phyloP scores from a whole-genome alignment of 2,329 filamentous ascomycete genomes.

The Proliferodiscus dingleyae region DNA sequence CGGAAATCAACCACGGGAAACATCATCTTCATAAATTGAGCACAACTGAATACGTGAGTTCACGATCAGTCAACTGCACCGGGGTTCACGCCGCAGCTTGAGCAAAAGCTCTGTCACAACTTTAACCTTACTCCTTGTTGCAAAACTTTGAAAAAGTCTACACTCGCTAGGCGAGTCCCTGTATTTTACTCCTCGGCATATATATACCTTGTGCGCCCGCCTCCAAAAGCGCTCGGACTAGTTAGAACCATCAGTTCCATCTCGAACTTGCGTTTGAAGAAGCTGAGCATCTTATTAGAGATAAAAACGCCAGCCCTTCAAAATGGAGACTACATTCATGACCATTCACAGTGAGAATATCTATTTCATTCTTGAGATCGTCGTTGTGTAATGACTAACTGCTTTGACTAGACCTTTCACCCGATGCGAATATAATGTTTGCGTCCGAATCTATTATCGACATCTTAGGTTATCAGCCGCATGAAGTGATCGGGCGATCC shows the following conservation, averaged over 20 bases:
- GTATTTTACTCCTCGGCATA: no score
- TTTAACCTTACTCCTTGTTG: slow-evolving; percentile 1
- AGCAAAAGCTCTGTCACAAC: background rate
- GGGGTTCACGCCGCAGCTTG: no score
- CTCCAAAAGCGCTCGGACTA: no score
- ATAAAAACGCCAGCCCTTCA: slow-evolving; percentile 33
- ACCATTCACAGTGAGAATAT: slow-evolving; percentile 75
- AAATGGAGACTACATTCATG: slow-evolving; percentile 84
- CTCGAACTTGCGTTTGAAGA: slow-evolving; percentile 14
- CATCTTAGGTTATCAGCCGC: slow-evolving; percentile 73
- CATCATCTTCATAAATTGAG: no score
- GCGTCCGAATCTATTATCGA: slow-evolving; percentile 79
- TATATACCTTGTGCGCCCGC: no score
- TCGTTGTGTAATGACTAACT: slow-evolving; percentile 14
- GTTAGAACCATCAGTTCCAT: no score
- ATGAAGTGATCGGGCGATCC: slow-evolving; percentile 70
- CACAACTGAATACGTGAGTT: no score
- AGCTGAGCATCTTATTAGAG: slow-evolving; percentile 34
- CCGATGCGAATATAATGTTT: slow-evolving; percentile 75
- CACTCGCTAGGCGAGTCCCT: no score
- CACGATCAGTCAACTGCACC: no score
- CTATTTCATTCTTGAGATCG: background rate
- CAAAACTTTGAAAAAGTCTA: background rate
- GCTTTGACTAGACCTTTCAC: slow-evolving; percentile 56
- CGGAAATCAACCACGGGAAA: no score